phyloP scores from a whole-genome alignment of 2,329 filamentous ascomycete genomes.

The Clonostachys sp. region DNA sequence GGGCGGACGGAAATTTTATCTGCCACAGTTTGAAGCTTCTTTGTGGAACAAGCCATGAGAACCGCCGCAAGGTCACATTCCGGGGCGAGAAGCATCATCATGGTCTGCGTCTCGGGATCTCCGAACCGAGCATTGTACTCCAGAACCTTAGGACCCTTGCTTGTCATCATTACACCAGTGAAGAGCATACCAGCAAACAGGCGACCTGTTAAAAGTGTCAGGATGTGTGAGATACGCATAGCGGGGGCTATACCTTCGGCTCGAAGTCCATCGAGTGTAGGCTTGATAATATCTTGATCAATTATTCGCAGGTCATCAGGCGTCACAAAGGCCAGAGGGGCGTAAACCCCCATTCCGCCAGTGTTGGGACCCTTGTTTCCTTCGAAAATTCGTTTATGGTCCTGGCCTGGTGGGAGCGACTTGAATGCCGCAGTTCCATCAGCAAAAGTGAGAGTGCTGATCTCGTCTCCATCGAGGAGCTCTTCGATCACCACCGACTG shows the following conservation, averaged over 20 bases:
- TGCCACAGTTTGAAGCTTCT: constrained; percentile 60
- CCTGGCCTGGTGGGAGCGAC: constrained; percentile 66
- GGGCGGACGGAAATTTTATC: constrained; percentile 50
- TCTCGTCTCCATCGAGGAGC: constrained; percentile 64
- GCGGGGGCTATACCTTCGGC: constrained; percentile 36
- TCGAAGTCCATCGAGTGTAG: constrained; percentile 59
- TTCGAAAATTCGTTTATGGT: constrained; percentile 68
- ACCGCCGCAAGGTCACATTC: constrained; percentile 80
- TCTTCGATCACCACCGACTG: constrained; percentile 71
- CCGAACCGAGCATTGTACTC: constrained; percentile 91
- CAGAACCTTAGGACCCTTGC: constrained; percentile 68
- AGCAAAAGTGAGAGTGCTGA: constrained; percentile 64
- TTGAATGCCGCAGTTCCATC: constrained; percentile 56
- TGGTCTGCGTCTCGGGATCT: constrained; percentile 81
- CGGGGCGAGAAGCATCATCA: constrained; percentile 67
- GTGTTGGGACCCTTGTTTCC: constrained; percentile 68
- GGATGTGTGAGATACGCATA: not conserved
- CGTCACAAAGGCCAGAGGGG: constrained; percentile 54
- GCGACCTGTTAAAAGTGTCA: constrained; percentile 5
- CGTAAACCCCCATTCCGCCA: constrained; percentile 74
- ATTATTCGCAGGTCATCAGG: constrained; percentile 48
- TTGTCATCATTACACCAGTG: constrained; percentile 82
- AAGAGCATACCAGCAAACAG: constrained; percentile 68
- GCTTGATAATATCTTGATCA: constrained; percentile 54
- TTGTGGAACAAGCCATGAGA: constrained; percentile 74